Conservation (phyloP, 1,284 basidiomycete genomes). For the Prillingera fragicola region DNA sequence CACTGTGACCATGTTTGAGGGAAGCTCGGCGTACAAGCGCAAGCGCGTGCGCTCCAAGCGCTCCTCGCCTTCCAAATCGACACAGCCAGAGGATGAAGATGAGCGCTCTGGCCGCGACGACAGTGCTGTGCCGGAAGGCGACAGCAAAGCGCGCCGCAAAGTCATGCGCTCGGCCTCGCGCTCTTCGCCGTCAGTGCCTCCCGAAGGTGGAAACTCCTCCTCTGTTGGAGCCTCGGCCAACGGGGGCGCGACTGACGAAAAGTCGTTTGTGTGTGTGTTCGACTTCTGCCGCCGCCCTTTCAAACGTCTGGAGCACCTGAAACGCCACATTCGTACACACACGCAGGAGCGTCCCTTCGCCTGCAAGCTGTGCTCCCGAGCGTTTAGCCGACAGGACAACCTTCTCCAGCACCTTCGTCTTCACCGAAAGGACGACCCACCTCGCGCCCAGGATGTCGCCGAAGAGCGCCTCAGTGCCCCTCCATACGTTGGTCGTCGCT, state of each 20-base stretch:
- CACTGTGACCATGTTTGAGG: conserved; percentile 22
- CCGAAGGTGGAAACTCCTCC: conserved; percentile 4
- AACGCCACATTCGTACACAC: conserved; percentile 80
- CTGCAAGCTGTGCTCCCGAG: conserved; percentile 66
- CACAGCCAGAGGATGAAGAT: conserved; percentile 11
- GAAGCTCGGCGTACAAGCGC: conserved; percentile 20
- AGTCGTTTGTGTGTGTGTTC: conserved; percentile 20
- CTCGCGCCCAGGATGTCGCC: conserved; percentile 12
- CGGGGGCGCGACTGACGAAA: conserved; percentile 16
- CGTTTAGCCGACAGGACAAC: conserved; percentile 79
- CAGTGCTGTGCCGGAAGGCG: conserved; percentile 1
- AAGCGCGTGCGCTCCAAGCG: conserved; percentile 15
- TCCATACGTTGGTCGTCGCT: conserved; percentile 10
- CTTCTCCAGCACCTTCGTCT: conserved; percentile 74
- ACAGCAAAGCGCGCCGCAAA: conserved; percentile 5
- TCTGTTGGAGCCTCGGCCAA: conserved; percentile 1
- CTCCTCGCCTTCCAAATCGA: conserved; percentile 15
- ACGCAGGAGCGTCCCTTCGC: conserved; percentile 76
- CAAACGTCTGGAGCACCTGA: conserved; percentile 83
- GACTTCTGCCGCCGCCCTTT: conserved; percentile 65
- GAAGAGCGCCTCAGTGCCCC: conserved; percentile 17
- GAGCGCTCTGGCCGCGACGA: conserved; percentile 4
- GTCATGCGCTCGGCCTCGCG: not conserved
- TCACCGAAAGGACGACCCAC: conserved; percentile 52
- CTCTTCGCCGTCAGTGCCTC: conserved; percentile 4